A percentile compares a stretch with the other conserved stretches of the same genome.
Evolutionary conservation across 2,329 filamentous ascomycete genomes (phyloP).

Genomic region (Ustilaginoidea virens): DNA sequence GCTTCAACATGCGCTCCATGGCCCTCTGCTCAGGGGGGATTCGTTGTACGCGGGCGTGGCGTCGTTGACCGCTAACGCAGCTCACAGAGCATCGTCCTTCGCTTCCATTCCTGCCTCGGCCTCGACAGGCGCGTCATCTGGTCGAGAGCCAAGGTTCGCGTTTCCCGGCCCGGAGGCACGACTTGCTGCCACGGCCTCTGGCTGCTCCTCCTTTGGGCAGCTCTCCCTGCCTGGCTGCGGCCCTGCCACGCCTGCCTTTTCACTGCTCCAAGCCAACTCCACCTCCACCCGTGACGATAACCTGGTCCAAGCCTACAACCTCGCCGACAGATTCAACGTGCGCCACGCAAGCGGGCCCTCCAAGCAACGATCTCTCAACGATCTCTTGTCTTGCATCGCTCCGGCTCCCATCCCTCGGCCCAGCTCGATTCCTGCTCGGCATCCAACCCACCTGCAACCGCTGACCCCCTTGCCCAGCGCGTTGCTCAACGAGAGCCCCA

Average conservation of each 20-base stretch:
- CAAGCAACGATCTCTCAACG: slow-evolving; percentile 3
- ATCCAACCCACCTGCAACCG: not conserved
- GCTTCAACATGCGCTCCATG: not conserved
- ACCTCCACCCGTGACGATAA: too few species aligned
- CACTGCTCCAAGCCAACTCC: too few species aligned
- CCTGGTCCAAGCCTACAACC: too few species aligned
- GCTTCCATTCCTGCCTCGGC: not conserved
- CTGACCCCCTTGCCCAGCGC: not conserved
- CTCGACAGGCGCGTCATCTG: too few species aligned
- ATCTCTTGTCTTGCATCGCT: not conserved
- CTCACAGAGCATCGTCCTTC: not conserved
- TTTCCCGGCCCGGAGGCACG: too few species aligned
- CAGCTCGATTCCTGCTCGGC: slow-evolving; percentile 1
- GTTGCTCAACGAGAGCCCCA: not conserved
- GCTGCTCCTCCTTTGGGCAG: too few species aligned
- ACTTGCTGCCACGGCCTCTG: too few species aligned
- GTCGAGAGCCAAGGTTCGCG: too few species aligned
- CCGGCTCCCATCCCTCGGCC: slow-evolving; percentile 1
- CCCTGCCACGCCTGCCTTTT: too few species aligned
- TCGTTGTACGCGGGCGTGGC: not conserved
- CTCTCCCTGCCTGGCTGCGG: too few species aligned
- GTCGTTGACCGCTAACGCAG: not conserved
- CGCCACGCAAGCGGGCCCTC: not conserved
- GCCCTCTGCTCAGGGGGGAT: not conserved
- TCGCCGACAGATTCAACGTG: not conserved